Evolutionary conservation across 2,329 filamentous ascomycete genomes (phyloP), one percentile per base, ranked within the genome.

Genomic region (Paecilomyces niveus): DNA sequence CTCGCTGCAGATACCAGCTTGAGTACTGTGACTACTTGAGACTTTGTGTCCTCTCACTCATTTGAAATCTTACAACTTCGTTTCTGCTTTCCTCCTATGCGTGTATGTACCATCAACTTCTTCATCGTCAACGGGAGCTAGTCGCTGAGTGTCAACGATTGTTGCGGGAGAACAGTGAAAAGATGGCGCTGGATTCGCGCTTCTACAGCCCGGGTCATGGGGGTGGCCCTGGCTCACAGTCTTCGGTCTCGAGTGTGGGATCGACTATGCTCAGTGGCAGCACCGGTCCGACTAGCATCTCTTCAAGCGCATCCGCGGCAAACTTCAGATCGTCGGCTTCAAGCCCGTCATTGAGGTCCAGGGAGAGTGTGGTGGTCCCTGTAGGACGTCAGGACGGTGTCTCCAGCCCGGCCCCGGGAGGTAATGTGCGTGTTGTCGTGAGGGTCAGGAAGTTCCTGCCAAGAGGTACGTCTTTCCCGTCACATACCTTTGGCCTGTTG

Each of bases 381-480:
- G 57, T 68, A 60, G 78, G 53, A 80, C 66, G 78, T 78, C 65
- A 81, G 78, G 70, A 72, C 67, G 69, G 68, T 54, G 63, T 69
- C 39, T 59, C 68, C 7, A 82, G 70, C 56, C 82, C 79, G 80
- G 86, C 68, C 72, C 81, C 62, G 3, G 88, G 86, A 62, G 89
- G 89, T 58, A 94, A 94, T 74, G 90, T 94, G 60, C 83, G 86
- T 66, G 90, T 94, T 29, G 90, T 93, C 31, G 90, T 94, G 60
- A 82, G 90, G 71, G 89, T 93, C 58, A 81, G 90, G 68, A 89
- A 85, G 1, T 93, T 93, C 77, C 78, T 94, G 60, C 88, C 85
- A 54, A 79, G 90, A 85, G 90, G 90, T 92, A 78, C 61, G 64
- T 70, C 53, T 31, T 53, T 11, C 11, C 57, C 5, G n/a, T 50